Conservation (phyloP, 805 yeast genomes). For the Metschnikowia rubicola region DNA sequence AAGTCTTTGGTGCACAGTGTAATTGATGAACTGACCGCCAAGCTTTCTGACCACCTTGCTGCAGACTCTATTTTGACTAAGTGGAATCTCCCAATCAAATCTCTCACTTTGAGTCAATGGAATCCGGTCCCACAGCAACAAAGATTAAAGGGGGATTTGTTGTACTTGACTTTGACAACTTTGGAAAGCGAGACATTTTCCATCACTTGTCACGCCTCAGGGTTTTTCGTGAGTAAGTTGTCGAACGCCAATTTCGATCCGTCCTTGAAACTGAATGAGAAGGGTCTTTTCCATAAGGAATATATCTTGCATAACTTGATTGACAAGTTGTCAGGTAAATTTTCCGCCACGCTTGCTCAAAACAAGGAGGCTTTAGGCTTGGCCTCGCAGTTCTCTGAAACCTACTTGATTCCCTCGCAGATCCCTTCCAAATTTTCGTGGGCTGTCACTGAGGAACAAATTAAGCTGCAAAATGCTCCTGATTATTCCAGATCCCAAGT, state of each 20-base stretch:
- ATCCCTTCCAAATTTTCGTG: slow-evolving; percentile 70
- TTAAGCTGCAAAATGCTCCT: slow-evolving; percentile 28
- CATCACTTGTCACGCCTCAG: slow-evolving; percentile 74
- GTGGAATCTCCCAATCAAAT: slow-evolving; percentile 51
- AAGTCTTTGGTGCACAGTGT: slow-evolving; percentile 8
- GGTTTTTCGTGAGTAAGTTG: slow-evolving; percentile 74
- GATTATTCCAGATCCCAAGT: slow-evolving; percentile 63
- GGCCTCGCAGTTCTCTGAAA: slow-evolving; percentile 45
- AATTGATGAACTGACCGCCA: slow-evolving; percentile 5
- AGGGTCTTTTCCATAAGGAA: slow-evolving; percentile 31
- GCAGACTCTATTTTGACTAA: slow-evolving; percentile 26
- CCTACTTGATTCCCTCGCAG: slow-evolving; percentile 60
- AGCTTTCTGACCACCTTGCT: slow-evolving; percentile 18
- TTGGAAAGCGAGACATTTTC: slow-evolving; percentile 77
- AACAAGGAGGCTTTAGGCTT: slow-evolving; percentile 46
- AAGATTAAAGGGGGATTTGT: slow-evolving; percentile 68
- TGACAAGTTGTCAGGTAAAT: slow-evolving; percentile 60
- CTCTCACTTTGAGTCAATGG: slow-evolving; percentile 68
- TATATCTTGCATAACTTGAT: slow-evolving; percentile 62
- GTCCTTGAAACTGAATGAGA: slow-evolving; percentile 40
- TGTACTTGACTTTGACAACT: slow-evolving; percentile 72
- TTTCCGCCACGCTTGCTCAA: slow-evolving; percentile 47
- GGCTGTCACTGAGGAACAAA: slow-evolving; percentile 45
- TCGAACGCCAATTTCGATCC: slow-evolving; percentile 72
- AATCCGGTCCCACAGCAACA: slow-evolving; percentile 73